Evolutionary conservation across 305 asterid genomes (phyloP).

Genomic region (Caryopteris hybrid): DNA sequence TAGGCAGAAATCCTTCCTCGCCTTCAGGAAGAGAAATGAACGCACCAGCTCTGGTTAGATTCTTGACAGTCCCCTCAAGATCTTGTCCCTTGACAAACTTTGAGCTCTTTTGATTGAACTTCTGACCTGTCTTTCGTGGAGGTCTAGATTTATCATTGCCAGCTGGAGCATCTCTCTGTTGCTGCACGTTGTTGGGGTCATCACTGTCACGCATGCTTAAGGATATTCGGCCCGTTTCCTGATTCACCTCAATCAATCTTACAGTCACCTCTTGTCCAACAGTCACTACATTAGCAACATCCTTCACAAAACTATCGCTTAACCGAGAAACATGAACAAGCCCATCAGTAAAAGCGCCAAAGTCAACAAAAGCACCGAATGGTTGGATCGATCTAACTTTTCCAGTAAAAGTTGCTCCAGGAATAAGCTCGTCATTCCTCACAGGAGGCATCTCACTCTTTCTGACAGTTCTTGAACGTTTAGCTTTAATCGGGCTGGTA

Average conservation of each 20-base stretch:
- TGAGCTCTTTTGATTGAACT: slow-evolving; percentile 47
- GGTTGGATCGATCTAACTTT: slow-evolving; percentile 94
- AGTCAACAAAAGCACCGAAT: slow-evolving; percentile 95
- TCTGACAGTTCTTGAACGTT: slow-evolving; percentile 61
- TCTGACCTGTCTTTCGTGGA: slow-evolving; percentile 56
- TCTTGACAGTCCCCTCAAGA: slow-evolving; percentile 86
- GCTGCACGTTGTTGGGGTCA: slow-evolving; percentile 41
- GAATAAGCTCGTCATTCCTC: slow-evolving; percentile 66
- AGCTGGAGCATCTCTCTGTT: slow-evolving; percentile 38
- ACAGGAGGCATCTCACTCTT: slow-evolving; percentile 94
- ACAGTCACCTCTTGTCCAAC: slow-evolving; percentile 97
- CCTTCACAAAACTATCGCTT: slow-evolving; percentile 87
- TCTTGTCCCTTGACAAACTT: slow-evolving; percentile 83
- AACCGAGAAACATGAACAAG: slow-evolving; percentile 89
- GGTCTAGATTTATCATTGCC: slow-evolving; percentile 56
- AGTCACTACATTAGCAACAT: slow-evolving; percentile 69
- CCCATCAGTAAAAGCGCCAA: slow-evolving; percentile 97
- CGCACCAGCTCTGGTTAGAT: slow-evolving; percentile 72
- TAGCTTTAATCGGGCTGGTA: slow-evolving; percentile 31
- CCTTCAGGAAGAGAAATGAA: slow-evolving; percentile 92
- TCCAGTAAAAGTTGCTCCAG: slow-evolving; percentile 88
- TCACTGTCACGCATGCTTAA: slow-evolving; percentile 79
- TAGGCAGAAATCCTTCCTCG: slow-evolving; percentile 94
- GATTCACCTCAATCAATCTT: slow-evolving; percentile 69
- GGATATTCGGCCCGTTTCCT: slow-evolving; percentile 79